A percentile compares a stretch with the other conserved stretches of the same genome.
phyloP scores from a whole-genome alignment of 768 basidiomycete species.

The Lactifluus volemus region DNA sequence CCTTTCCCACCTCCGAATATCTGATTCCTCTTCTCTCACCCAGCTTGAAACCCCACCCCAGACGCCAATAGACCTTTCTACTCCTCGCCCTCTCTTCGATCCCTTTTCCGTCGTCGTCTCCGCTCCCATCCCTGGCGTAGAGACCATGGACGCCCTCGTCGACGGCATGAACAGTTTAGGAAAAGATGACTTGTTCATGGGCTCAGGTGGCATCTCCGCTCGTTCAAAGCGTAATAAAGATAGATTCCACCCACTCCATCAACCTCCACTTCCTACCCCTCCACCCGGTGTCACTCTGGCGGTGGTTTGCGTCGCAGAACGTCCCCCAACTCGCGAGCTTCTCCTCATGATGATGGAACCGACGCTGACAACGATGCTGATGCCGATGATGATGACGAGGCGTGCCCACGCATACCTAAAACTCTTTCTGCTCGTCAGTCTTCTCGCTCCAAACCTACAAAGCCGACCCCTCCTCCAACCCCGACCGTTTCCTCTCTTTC shows the following conservation, averaged over 20 bases:
- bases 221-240: conserved; percentile 46
- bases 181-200: conserved; percentile 45
- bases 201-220: conserved; percentile 32
- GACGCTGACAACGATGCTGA: conserved; percentile 36
- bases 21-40: conserved; percentile 54
- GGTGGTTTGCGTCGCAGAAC: conserved; percentile 26
- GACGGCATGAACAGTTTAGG: conserved; percentile 76
- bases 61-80: conserved; percentile 49
- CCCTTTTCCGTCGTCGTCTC: conserved; percentile 53
- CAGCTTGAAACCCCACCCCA: conserved; percentile 66
- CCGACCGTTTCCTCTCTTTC: not conserved
- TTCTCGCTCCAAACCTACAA: conserved; percentile 17
- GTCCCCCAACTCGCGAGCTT: conserved; percentile 21
- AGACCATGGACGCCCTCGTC: conserved; percentile 82
- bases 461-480: conserved; percentile 2
- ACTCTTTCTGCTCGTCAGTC: conserved; percentile 21
- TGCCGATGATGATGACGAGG: conserved; percentile 10
- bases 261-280: conserved; percentile 76
- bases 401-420: conserved; percentile 10
- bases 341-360: conserved; percentile 42
- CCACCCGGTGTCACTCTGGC: conserved; percentile 74
- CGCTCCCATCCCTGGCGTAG: conserved; percentile 70
- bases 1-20: conserved; percentile 36
- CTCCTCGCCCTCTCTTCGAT: conserved; percentile 23
- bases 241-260: conserved; percentile 62